phyloP scores from a whole-genome alignment of 208 protist species.

The Leishmania guyanensis region DNA sequence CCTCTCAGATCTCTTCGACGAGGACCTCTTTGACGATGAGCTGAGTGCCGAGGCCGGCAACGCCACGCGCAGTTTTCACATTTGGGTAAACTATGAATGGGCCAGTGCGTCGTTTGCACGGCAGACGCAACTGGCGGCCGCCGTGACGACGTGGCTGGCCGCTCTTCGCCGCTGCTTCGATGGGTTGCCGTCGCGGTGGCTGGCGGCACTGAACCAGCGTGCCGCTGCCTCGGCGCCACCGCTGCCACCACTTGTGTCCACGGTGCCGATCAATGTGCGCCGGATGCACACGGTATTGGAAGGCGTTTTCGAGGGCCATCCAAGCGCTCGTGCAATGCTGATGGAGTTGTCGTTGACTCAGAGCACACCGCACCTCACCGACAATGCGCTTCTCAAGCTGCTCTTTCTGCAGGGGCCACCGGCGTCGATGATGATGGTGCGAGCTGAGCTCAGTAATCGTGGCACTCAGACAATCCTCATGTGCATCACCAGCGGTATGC shows the following conservation, averaged over 20 bases:
- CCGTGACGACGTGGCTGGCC: conserved; percentile 30
- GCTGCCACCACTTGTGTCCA: background rate
- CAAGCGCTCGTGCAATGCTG: conserved; percentile 17
- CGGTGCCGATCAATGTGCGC: conserved; percentile 17
- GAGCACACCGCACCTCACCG: conserved; percentile 28
- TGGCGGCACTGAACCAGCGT: background rate
- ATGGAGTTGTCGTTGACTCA: conserved; percentile 31
- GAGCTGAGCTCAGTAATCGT: conserved; percentile 30
- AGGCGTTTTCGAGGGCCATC: conserved; percentile 43
- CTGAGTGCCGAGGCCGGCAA: conserved; percentile 43
- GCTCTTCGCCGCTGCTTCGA: conserved; percentile 8
- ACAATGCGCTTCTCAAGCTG: conserved; percentile 45
- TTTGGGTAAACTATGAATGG: conserved; percentile 71
- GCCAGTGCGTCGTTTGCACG: conserved; percentile 62
- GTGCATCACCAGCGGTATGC: conserved; percentile 79
- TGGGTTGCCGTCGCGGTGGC: background rate
- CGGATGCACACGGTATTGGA: conserved; percentile 28
- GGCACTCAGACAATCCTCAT: conserved; percentile 62
- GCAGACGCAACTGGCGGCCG: conserved; percentile 40
- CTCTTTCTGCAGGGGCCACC: conserved; percentile 34
- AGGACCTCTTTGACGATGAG: conserved; percentile 28
- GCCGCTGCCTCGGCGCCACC: background rate
- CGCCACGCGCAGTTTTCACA: conserved; percentile 59
- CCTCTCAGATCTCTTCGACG: conserved; percentile 26
- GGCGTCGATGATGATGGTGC: conserved; percentile 12